These are phyloP conservation scores for Fusarium succisae DNA, from an alignment of 2,329 filamentous ascomycete genomes.

Conservation along the genomic window DNA sequence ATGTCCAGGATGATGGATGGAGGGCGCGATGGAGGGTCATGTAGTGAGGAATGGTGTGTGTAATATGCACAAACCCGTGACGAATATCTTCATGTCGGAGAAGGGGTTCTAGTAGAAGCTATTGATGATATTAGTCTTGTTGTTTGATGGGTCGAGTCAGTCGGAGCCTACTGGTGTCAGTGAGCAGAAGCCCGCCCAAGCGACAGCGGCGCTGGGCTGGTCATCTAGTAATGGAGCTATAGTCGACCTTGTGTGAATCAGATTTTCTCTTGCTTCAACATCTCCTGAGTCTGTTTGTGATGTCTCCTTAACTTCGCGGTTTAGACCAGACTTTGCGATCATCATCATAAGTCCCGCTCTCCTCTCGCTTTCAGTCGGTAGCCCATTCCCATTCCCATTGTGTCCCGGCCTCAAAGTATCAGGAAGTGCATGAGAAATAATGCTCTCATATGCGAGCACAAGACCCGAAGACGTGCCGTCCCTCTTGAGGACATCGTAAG, in stretches of 20 bases:
- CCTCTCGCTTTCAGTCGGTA: slow-evolving; percentile 37
- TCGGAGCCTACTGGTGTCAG: slow-evolving; percentile 48
- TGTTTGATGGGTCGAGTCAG: not conserved
- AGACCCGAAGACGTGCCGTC: slow-evolving; percentile 43
- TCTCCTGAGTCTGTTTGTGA: slow-evolving; percentile 43
- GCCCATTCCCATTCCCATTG: slow-evolving; percentile 38
- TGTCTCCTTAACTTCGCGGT: slow-evolving; percentile 38
- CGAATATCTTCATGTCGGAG: slow-evolving; percentile 45
- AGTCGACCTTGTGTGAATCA: slow-evolving; percentile 42
- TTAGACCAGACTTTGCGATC: slow-evolving; percentile 45
- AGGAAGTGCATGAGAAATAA: slow-evolving; percentile 49
- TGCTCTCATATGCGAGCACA: slow-evolving; percentile 49
- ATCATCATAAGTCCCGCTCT: slow-evolving; percentile 43
- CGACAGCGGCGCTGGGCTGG: slow-evolving; percentile 45
- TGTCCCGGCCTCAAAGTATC: slow-evolving; percentile 45
- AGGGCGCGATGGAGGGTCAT: slow-evolving; percentile 46
- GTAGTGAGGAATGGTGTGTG: slow-evolving; percentile 48
- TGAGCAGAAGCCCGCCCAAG: slow-evolving; percentile 51
- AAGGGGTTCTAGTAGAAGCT: slow-evolving; percentile 51
- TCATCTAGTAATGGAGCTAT: slow-evolving; percentile 41
- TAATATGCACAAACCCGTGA: slow-evolving; percentile 45
- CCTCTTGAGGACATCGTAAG: slow-evolving; percentile 47
- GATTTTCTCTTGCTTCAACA: slow-evolving; percentile 41
- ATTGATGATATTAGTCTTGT: not conserved
- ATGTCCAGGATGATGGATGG: slow-evolving; percentile 36